phyloP scores from a whole-genome alignment of 148 eudicot species.

The Rhododendron mucronatum region DNA sequence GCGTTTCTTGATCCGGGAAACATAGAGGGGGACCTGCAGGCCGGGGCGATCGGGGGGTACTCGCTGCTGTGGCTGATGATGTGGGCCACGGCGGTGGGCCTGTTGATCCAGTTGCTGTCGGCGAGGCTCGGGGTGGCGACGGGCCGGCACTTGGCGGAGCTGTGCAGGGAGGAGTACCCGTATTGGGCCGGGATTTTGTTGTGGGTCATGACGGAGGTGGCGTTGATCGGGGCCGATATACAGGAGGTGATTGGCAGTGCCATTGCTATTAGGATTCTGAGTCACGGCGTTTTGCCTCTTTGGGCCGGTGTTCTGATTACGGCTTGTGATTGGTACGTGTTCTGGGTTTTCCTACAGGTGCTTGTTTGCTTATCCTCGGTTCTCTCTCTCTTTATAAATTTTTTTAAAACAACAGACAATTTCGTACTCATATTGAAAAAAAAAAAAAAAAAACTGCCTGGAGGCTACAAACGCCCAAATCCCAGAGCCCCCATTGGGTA shows the following conservation, averaged over 20 bases:
- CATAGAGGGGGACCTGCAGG: conserved; percentile 45
- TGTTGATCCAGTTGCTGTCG: conserved; percentile 46
- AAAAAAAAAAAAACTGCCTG: too few relatives aligned
- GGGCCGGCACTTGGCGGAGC: conserved; percentile 50
- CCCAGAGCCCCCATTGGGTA: too few relatives aligned
- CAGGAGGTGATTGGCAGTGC: conserved; percentile 59
- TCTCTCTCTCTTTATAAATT: too few relatives aligned
- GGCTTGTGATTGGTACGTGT: conserved; percentile 45
- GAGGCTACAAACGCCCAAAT: too few relatives aligned
- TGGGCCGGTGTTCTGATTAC: conserved; percentile 58
- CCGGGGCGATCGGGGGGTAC: conserved; percentile 51
- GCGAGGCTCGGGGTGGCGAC: conserved; percentile 49
- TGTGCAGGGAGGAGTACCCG: conserved; percentile 49
- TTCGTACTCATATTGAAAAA: too few relatives aligned
- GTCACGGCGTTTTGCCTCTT: conserved; percentile 37
- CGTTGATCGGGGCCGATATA: conserved; percentile 49
- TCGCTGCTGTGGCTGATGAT: conserved; percentile 44
- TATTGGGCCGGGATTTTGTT: conserved; percentile 41
- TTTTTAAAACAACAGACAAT: too few relatives aligned
- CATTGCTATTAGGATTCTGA: conserved; percentile 44
- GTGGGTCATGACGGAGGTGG: conserved; percentile 56
- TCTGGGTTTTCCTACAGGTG: background rate
- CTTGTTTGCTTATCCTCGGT: background rate
- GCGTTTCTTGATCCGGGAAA: conserved; percentile 55
- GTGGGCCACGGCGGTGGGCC: conserved; percentile 53